Base-by-base conservation (phyloP, 768 basidiomycete species). In the Phylloporus scabripes region DNA sequence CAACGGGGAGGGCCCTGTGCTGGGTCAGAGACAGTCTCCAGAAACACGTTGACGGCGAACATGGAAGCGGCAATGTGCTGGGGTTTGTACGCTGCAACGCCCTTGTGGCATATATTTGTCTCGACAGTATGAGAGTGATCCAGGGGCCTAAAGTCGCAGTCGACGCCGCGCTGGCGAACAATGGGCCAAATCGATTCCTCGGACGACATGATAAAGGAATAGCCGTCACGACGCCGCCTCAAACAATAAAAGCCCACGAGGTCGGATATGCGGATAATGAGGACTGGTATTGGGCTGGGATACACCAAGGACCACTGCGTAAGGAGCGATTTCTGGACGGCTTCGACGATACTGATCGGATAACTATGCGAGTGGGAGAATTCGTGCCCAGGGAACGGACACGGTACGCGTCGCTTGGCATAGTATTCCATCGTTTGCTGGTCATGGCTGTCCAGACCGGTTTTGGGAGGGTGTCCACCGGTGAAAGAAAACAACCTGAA, bases 41-140 rank as follows among this genome's bases (percentile, higher is more conserved):
- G 8, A 23, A 65, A 65, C 0, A 65, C 40, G 38, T 67, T 67
- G 2, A 65, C 54, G 15, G 65, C 61, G 14, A 61, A 61, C 10
- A 45, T 41, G 15, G 55, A 51, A 11, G 54, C 54, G 7, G 53
- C 48, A 23, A 55, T 42, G 5, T 60, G 48, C 40, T 60, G 51
- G 10, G 55, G 55, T 24, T 26, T 14, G 21, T 64, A 62, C 1
- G 32, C 1, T 8, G 49, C 49, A 4, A 0, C 43, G 2, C 57
- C 62, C 15, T 18, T 38, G n/a, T 1, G 17, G 11, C 28, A 42
- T 0, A 32, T 2, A 20, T 3, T 7, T 6, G 40, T 43, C 1
- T 48, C 38, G 45, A 63, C 46, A 3, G 3, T 5, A 5, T 20
- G 7, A 3, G 36, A 34, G 20, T 34, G 31, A 14, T 48, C 7